Evolutionary conservation across 2,329 filamentous ascomycete species (phyloP).

Genomic region (Didymella pinodella): DNA sequence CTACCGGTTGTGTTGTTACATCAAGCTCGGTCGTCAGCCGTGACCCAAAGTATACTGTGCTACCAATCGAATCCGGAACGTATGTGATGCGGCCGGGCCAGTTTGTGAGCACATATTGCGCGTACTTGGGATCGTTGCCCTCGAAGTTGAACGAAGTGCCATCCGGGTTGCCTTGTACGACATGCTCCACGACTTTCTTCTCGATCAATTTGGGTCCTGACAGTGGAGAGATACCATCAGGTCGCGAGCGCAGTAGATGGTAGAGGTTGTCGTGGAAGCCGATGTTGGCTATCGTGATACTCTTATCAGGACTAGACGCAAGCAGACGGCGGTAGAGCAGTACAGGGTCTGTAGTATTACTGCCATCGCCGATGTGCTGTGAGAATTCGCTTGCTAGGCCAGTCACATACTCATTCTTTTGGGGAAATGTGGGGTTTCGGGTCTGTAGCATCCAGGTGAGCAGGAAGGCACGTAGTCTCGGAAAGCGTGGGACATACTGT

Average conservation of each 20-base stretch:
- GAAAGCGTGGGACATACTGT: neutral
- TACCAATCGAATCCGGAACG: conserved; percentile 8
- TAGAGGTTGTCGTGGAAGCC: conserved; percentile 13
- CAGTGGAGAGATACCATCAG: conserved; percentile 1
- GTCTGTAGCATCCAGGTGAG: neutral
- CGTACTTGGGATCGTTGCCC: conserved; percentile 3
- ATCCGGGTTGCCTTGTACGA: conserved; percentile 12
- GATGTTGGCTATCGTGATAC: conserved; percentile 8
- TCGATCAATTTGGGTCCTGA: neutral
- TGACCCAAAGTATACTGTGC: conserved; percentile 3
- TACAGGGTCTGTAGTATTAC: conserved; percentile 7
- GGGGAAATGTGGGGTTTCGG: conserved; percentile 8
- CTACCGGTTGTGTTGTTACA: neutral
- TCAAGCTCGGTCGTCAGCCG: conserved; percentile 10
- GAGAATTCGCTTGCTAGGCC: neutral
- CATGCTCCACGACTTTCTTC: conserved; percentile 9
- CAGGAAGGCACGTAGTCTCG: too few relatives aligned
- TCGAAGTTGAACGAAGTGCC: conserved; percentile 10
- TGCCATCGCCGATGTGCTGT: conserved; percentile 9
- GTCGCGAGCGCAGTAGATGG: conserved; percentile 3
- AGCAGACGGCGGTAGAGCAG: conserved; percentile 3
- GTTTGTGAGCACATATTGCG: conserved; percentile 10
- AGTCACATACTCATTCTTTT: conserved; percentile 8
- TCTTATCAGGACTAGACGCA: neutral
- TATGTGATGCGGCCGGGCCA: conserved; percentile 9